phyloP scores from a whole-genome alignment of 345 rosid species.

The Salix brachista region DNA sequence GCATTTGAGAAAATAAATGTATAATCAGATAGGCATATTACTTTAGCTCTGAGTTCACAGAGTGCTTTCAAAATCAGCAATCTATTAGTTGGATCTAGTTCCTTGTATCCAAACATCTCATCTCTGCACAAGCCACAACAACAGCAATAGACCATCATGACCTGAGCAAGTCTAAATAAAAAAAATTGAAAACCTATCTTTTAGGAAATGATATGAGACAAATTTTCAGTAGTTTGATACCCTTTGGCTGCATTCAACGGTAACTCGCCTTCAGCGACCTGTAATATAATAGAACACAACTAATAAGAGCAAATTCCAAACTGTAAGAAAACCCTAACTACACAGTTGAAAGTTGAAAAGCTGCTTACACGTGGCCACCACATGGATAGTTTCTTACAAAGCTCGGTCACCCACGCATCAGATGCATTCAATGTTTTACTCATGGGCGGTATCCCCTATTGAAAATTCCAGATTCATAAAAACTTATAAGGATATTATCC shows the following conservation, averaged over 20 bases:
- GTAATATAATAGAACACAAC: conserved; percentile 5
- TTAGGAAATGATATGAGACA: background rate
- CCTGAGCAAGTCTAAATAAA: background rate
- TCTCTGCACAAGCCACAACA: conserved; percentile 41
- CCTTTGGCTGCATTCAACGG: conserved; percentile 58
- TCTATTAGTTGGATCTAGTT: conserved; percentile 57
- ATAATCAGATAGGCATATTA: conserved; percentile 25
- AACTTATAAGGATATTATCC: background rate
- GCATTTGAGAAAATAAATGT: conserved; percentile 6
- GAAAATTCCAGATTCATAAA: conserved; percentile 1
- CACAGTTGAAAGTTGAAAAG: background rate
- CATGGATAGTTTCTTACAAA: conserved; percentile 62
- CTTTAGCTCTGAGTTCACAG: conserved; percentile 78
- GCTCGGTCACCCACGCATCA: conserved; percentile 71
- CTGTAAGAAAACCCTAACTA: background rate
- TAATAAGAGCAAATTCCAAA: background rate
- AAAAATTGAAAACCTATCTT: background rate
- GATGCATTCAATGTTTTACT: conserved; percentile 46
- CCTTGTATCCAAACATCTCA: conserved; percentile 57
- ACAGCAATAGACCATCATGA: conserved; percentile 11
- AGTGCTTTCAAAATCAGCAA: conserved; percentile 68
- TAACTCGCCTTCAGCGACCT: conserved; percentile 82
- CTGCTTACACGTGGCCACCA: conserved; percentile 88
- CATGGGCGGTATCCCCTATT: conserved; percentile 70
- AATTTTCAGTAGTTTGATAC: conserved; percentile 19